phyloP scores from a whole-genome alignment of 495 filamentous ascomycete genomes.

The Penicillium diatomitis region DNA sequence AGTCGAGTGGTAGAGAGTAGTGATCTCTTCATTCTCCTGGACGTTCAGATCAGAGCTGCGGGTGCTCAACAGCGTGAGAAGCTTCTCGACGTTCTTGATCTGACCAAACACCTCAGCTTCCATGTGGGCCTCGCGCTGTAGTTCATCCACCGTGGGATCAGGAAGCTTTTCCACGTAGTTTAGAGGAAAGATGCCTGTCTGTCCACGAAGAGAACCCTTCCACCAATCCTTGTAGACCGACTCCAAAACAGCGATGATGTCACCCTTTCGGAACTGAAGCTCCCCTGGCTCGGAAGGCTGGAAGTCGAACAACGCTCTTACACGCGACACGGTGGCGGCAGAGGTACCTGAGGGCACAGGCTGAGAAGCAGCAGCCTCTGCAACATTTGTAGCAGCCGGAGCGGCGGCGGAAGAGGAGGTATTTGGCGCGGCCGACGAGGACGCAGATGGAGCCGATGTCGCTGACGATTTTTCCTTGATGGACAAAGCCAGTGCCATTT shows the following conservation, averaged over 20 bases:
- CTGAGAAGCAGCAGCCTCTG: constrained; percentile 33
- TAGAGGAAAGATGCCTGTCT: constrained; percentile 94
- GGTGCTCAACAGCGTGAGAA: constrained; percentile 90
- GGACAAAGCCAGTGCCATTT: constrained; percentile 88
- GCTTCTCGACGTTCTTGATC: constrained; percentile 97
- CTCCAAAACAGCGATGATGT: constrained; percentile 94
- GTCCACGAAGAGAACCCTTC: constrained; percentile 88
- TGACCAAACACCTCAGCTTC: constrained; percentile 96
- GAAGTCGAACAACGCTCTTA: constrained; percentile 91
- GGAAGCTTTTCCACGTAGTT: constrained; percentile 98
- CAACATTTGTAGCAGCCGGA: constrained; percentile 35
- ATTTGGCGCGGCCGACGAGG: constrained; percentile 19
- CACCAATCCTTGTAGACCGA: constrained; percentile 99
- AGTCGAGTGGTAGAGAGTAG: constrained; percentile 86
- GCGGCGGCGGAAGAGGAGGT: constrained; percentile 20
- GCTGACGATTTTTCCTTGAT: constrained; percentile 63
- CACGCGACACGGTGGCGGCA: constrained; percentile 93
- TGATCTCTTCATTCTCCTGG: constrained; percentile 89
- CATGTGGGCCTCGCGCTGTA: constrained; percentile 94
- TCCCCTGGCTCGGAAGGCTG: constrained; percentile 88
- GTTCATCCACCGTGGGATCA: constrained; percentile 87
- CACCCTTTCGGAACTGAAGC: constrained; percentile 90
- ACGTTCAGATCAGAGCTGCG: constrained; percentile 79
- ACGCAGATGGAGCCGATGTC: constrained; percentile 18
- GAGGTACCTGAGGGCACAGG: constrained; percentile 63